Evolutionary conservation across 2,329 filamentous ascomycete genomes (phyloP).

Genomic region (Pleoardoris graminearum): DNA sequence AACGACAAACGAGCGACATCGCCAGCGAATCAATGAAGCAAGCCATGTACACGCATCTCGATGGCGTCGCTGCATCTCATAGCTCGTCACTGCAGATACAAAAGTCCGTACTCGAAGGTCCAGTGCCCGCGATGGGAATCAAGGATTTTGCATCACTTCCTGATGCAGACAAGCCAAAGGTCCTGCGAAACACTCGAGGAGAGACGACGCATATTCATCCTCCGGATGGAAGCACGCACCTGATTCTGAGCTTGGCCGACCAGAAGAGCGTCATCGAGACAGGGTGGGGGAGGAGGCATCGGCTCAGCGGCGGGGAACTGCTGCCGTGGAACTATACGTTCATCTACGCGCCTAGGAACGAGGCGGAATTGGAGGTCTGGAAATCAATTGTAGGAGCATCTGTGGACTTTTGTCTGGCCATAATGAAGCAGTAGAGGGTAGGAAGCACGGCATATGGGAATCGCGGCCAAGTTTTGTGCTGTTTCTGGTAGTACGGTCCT

Average conservation of each 20-base stretch:
- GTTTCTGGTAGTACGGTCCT: too few species aligned
- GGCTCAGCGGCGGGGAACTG: conserved; percentile 2
- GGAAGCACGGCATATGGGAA: too few species aligned
- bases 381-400: conserved; percentile 73
- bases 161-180: neutral
- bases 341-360: conserved; percentile 75
- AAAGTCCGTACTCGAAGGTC: conserved; percentile 3
- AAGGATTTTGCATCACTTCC: neutral
- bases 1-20: conserved; percentile 4
- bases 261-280: conserved; percentile 9
- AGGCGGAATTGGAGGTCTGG: conserved; percentile 68
- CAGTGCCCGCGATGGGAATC: neutral
- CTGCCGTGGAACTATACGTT: conserved; percentile 7
- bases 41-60: neutral
- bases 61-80: neutral
- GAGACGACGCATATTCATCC: conserved; percentile 5
- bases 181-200: neutral
- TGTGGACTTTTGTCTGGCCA: conserved; percentile 63
- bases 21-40: conserved; percentile 3
- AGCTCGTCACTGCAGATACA: neutral
- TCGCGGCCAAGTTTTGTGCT: too few species aligned
- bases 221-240: conserved; percentile 3
- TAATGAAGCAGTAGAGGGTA: too few species aligned
- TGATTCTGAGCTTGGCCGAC: conserved; percentile 5
- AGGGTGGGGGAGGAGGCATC: conserved; percentile 6